Evolutionary conservation across 2,329 filamentous ascomycete genomes (phyloP).

Genomic region (Fusarium nygamai): DNA sequence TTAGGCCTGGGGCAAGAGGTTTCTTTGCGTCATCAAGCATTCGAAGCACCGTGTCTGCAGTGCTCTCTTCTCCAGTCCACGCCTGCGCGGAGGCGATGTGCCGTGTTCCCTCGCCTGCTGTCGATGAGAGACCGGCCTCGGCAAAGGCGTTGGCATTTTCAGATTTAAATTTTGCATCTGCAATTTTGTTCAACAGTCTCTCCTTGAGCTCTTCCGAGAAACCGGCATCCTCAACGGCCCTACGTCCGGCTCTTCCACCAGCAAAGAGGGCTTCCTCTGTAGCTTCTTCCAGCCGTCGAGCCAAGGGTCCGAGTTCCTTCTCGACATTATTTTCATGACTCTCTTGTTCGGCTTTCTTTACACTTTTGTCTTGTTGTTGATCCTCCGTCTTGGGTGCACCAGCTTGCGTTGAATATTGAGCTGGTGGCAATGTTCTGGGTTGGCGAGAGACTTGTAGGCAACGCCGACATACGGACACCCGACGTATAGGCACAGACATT

Average conservation of each 20-base stretch:
- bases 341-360: not conserved
- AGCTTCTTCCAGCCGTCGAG: conserved; percentile 67
- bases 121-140: conserved; percentile 59
- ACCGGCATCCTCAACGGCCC: conserved; percentile 68
- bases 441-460: conserved; percentile 31
- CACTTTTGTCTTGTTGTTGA: not conserved
- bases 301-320: conserved; percentile 57
- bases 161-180: conserved; percentile 63
- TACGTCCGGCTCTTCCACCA: conserved; percentile 67
- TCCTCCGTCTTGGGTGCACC: not conserved
- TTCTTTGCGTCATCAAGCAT: conserved; percentile 87
- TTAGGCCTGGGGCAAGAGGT: conserved; percentile 64
- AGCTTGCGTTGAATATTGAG: conserved; percentile 33
- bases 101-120: conserved; percentile 74
- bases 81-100: conserved; percentile 73
- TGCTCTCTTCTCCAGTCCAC: conserved; percentile 82
- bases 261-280: conserved; percentile 70
- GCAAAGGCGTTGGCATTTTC: conserved; percentile 61
- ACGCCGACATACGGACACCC: conserved; percentile 24
- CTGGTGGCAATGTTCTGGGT: not conserved
- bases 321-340: not conserved
- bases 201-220: conserved; percentile 72
- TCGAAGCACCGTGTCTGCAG: conserved; percentile 80
- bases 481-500: conserved; percentile 9
- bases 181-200: conserved; percentile 65